A percentile compares a stretch with the other conserved stretches of the same genome.
These are phyloP conservation scores for Malus hybrid DNA, from an alignment of 331 rosid species.

Conservation along the genomic window DNA sequence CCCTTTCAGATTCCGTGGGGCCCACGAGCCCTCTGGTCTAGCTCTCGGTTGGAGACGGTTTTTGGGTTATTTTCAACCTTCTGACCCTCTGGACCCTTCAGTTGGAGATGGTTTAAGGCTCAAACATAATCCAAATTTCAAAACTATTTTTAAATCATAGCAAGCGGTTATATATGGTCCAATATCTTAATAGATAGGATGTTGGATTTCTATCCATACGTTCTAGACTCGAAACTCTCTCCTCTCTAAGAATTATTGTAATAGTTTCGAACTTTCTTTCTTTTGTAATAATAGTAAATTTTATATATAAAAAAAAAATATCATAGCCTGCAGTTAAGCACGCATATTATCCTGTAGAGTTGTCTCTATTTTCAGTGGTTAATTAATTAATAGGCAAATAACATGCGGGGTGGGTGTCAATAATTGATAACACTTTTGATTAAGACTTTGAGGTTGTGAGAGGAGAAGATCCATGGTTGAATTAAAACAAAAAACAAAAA, in stretches of 20 bases:
- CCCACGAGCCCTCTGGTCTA: too few relatives aligned
- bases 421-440: constrained; percentile 24
- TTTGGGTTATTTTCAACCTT: too few relatives aligned
- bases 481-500: neutral
- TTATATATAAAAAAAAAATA: too few relatives aligned
- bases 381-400: constrained; percentile 1
- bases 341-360: neutral
- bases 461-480: constrained; percentile 14
- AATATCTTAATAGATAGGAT: too few relatives aligned
- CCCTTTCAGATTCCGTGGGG: too few relatives aligned
- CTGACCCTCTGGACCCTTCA: too few relatives aligned
- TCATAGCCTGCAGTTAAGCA: neutral
- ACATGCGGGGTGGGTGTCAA: constrained; percentile 14
- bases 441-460: constrained; percentile 28
- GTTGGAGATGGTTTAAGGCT: too few relatives aligned
- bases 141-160: neutral
- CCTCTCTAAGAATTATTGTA: too few relatives aligned
- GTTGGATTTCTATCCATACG: too few relatives aligned
- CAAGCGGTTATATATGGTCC: accelerated
- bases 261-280: too few relatives aligned
- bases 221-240: accelerated
- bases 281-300: too few relatives aligned
- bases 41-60: too few relatives aligned
- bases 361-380: neutral
- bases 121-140: neutral